phyloP scores from a whole-genome alignment of 495 filamentous ascomycete species.

The Letharia lupina region DNA sequence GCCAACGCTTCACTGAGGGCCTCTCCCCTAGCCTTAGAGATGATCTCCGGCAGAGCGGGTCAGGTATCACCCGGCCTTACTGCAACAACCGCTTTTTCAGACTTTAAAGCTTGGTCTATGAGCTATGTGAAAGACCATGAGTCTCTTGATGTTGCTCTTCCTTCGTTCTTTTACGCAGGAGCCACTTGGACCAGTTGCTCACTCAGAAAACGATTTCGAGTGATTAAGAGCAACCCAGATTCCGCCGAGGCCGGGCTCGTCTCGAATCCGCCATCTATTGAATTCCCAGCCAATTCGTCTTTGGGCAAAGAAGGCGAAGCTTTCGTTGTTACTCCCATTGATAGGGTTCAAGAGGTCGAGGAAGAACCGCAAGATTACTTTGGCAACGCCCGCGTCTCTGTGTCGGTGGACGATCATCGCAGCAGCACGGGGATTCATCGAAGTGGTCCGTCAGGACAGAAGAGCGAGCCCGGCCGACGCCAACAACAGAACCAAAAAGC shows the following conservation, averaged over 20 bases:
- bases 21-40: slow-evolving; percentile 38
- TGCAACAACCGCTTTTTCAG: slow-evolving; percentile 36
- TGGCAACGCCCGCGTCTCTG: slow-evolving; percentile 27
- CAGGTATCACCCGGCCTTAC: slow-evolving; percentile 29
- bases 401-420: neutral
- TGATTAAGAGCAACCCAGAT: slow-evolving; percentile 44
- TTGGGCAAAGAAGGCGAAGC: slow-evolving; percentile 13
- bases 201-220: slow-evolving; percentile 51
- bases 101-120: slow-evolving; percentile 57
- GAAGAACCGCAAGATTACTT: slow-evolving; percentile 42
- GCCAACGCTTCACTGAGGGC: slow-evolving; percentile 51
- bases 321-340: slow-evolving; percentile 10
- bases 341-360: slow-evolving; percentile 6
- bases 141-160: slow-evolving; percentile 37
- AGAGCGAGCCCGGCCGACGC: neutral
- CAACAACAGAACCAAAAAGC: slow-evolving; percentile 1
- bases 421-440: slow-evolving; percentile 4
- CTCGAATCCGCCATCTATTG: slow-evolving; percentile 20
- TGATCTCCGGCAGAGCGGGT: slow-evolving; percentile 39
- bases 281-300: slow-evolving; percentile 10
- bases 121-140: slow-evolving; percentile 41
- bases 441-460: neutral
- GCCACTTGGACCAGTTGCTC: slow-evolving; percentile 57
- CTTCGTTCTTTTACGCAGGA: slow-evolving; percentile 46
- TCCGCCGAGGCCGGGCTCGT: slow-evolving; percentile 10